Evolutionary conservation across 345 rosid genomes (phyloP).

Genomic region (Angophora floribunda): DNA sequence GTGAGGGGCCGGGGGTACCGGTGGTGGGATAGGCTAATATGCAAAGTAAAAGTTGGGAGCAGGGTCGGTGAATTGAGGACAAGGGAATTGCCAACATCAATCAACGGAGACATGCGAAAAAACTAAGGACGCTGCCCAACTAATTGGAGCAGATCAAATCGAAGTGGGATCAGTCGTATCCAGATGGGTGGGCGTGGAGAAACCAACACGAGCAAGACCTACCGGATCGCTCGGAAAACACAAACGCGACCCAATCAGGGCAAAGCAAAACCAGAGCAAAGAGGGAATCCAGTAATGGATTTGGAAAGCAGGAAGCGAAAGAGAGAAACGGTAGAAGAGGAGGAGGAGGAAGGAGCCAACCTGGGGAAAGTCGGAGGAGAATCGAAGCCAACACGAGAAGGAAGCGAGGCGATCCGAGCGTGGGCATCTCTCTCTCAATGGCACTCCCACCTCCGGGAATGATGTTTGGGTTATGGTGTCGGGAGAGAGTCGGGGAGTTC

Average conservation of each 20-base stretch:
- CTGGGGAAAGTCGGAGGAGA: neutral
- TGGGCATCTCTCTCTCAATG: neutral
- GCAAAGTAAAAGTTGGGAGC: neutral
- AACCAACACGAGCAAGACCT: neutral
- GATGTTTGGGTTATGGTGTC: neutral
- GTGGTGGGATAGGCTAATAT: neutral
- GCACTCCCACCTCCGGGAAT: neutral
- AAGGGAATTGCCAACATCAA: neutral
- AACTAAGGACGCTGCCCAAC: neutral
- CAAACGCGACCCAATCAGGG: neutral
- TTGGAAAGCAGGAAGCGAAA: neutral
- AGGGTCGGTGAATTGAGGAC: neutral
- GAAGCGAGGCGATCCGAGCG: neutral
- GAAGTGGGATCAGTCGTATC: neutral
- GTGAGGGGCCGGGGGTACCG: neutral
- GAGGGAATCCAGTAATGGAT: neutral
- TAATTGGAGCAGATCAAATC: neutral
- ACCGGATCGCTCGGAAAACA: neutral
- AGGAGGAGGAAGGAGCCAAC: neutral
- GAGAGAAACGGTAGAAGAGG: neutral
- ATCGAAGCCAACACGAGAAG: neutral
- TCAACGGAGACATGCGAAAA: neutral
- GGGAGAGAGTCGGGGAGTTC: neutral
- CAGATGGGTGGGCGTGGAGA: neutral
- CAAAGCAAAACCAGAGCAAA: neutral